Evolutionary conservation across 2,329 filamentous ascomycete species (phyloP).

Genomic region (Sclerotiophoma versabilis): DNA sequence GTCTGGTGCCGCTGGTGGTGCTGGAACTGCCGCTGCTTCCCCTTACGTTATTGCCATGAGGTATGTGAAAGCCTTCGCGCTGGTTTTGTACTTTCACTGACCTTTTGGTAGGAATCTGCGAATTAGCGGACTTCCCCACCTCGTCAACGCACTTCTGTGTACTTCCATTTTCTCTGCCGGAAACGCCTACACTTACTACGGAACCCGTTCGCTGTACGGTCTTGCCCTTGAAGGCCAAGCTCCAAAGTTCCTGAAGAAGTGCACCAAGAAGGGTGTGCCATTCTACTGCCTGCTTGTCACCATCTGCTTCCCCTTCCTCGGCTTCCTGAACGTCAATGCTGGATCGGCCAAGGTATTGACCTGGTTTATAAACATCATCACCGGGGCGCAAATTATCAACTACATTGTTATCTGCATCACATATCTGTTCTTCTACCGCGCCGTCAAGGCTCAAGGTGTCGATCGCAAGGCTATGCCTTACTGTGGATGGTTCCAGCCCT

Average conservation of each 20-base stretch:
- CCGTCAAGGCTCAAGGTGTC: conserved; percentile 54
- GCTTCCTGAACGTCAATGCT: conserved; percentile 75
- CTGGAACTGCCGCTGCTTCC: conserved; percentile 60
- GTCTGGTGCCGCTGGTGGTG: conserved; percentile 24
- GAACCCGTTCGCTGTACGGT: conserved; percentile 58
- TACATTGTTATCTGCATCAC: conserved; percentile 59
- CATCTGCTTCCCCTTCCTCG: conserved; percentile 69
- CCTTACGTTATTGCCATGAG: conserved; percentile 67
- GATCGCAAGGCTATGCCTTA: conserved; percentile 56
- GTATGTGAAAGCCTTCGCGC: conserved; percentile 13
- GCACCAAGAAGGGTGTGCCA: conserved; percentile 68
- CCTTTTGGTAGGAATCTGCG: conserved; percentile 39
- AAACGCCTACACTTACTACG: conserved; percentile 63
- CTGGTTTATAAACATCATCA: conserved; percentile 77
- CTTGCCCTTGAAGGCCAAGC: conserved; percentile 60
- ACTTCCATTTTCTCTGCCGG: conserved; percentile 61
- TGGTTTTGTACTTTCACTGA: not conserved
- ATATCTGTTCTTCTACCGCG: conserved; percentile 64
- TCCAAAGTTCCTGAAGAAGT: conserved; percentile 62
- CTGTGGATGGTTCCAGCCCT: conserved; percentile 46
- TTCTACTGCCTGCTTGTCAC: conserved; percentile 74
- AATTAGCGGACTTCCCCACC: conserved; percentile 60
- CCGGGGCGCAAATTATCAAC: conserved; percentile 65
- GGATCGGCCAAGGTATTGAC: conserved; percentile 70
- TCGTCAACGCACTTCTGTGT: conserved; percentile 62